Base-by-base conservation (phyloP, 495 filamentous ascomycete species). In the Pyronema domesticum region DNA sequence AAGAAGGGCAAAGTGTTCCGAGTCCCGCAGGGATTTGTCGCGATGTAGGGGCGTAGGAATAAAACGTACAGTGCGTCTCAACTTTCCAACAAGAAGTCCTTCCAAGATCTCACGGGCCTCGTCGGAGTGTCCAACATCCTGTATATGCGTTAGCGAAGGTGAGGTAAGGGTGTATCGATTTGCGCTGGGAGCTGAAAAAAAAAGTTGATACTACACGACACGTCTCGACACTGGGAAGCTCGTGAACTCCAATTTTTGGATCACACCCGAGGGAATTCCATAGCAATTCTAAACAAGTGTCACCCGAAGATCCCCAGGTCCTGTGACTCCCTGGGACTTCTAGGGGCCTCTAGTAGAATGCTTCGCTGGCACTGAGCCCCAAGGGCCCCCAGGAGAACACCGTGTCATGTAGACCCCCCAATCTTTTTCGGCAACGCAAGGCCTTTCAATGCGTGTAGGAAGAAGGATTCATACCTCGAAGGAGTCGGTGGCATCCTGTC, bases 61-160 rank as follows among this genome's bases (percentile, higher is more conserved):
- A 42, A 55, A 39, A 67, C 75, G 59, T 80, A 95, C 89, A 75
- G 81, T 68, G 68, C 89, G 79, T 79, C 95, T 95, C 61, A 99
- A 71, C 30, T 60, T 77, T 53, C 86, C 91, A 58, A 94, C 80
- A 35, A 81, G 71, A 57, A 95, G 73, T 58, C 80, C 79, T 19
- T 81, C 77, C 14, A 99, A 80, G 65, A 95, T 88, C 74, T 95
- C 87, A 51, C 93, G 82, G 56, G 93, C 93, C 75, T 99, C 93
- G 69, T 99, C 93, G 68, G 84, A 91, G 82, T 99, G 93, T 58
- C 93, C 93, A 68, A 99, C 93, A 71, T 99, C 93, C 74, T 65
- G 34, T 6, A 54, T 6, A 58, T 17, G 11, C 19, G 44, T 54
- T 46, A 49, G 50, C 14, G 46, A 40, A 40, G 23, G 23, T 30